Evolutionary conservation across 2,329 filamentous ascomycete genomes (phyloP), one percentile per base, ranked within the genome.

Genomic region (Aquanectria penicillioides): DNA sequence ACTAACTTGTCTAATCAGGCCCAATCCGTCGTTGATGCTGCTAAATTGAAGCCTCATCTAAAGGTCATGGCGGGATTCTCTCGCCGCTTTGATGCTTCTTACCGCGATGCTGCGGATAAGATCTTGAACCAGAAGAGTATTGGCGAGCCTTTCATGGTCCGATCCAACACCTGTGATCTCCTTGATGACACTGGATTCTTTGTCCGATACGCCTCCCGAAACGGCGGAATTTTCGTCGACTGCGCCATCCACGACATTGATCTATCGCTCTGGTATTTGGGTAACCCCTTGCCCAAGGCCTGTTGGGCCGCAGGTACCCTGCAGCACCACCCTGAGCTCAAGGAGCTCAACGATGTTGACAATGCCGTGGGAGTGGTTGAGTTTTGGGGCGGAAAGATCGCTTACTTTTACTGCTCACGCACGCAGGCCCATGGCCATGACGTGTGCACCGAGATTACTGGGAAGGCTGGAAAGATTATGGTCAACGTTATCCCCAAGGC

Each of bases 351-450:
- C 2, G 71, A 74, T 5, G 65, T 66, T 0, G 69, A 74, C 33
- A 73, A 74, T 17, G 72, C 65, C 2, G 65, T 73, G 61, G 88
- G 86, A 1, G 74, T 90, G 4, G 83, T 90, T 6, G 88, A 91
- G 73, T 90, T 90, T 74, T 84, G 82, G 69, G 81, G 81, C 37
- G 86, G 85, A 41, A 84, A 85, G 71, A 85, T 90, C 36, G 87
- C 87, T 1, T 87, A 89, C 70, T 84, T 89, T 59, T 90, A 87
- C 71, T 82, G 79, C 26, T 83, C 79, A 8, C 80, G 88, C 9
- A 90, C 89, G 80, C 89, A 89, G 81, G 85, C 87, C 0, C 83
- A 85, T 0, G 88, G 88, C 0, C 83, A 89, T 55, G 88, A 90
- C 68, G 83, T 81, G 61, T 61, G 62, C 7, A 89, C 87, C 0